Base-by-base conservation (phyloP, 2,329 filamentous ascomycete genomes). In the Byssochlamys sp. region DNA sequence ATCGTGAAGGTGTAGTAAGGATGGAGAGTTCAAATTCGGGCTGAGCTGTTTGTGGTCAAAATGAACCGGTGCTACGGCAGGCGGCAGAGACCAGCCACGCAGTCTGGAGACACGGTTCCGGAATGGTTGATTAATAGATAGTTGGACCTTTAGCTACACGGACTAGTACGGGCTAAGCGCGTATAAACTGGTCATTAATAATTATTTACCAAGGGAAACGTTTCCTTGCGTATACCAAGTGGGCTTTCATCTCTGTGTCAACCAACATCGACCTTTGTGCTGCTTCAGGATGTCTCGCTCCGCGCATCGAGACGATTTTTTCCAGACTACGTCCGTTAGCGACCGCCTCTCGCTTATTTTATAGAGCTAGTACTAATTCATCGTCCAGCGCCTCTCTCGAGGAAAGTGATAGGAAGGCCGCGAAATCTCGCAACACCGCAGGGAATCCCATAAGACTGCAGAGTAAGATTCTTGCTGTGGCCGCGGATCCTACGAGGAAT, bases 401-500 rank as follows among this genome's bases (percentile, higher is more conserved):
- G 62, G 77, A 81, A 64, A 77, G 77, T 59, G 73, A 77, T 59
- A 77, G 91, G 62, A 90, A 89, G 70, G 84, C 85, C 25, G 82
- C 84, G 64, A 88, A 88, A 69, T 79, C 82, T 28, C 90, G 89
- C 70, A 99, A 97, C 75, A 88, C 86, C 61, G 81, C 89, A 79
- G 94, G 94, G 68, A 81, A 85, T 60, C 94, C 92, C 3, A 84
- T 96, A 64, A 80, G 80, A 57, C 80, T 96, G 58, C 85, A 87
- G 62, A 92, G 90, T 62, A 99, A 99, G 76, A 83, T 97, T 58
- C 80, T 96, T 55, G 90, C 88, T 28, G 82, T 89, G 29, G 75
- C 84, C 25, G 69, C 81, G 10, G 89, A 95, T 69, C 87, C 89
- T 6, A 76, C 79, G 54, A 81, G 83, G 55, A 73, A 81, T 2